A percentile compares a stretch with the other conserved stretches of the same genome.
Evolutionary conservation across 495 filamentous ascomycete species (phyloP).

Genomic region (Cladorrhinum samala): DNA sequence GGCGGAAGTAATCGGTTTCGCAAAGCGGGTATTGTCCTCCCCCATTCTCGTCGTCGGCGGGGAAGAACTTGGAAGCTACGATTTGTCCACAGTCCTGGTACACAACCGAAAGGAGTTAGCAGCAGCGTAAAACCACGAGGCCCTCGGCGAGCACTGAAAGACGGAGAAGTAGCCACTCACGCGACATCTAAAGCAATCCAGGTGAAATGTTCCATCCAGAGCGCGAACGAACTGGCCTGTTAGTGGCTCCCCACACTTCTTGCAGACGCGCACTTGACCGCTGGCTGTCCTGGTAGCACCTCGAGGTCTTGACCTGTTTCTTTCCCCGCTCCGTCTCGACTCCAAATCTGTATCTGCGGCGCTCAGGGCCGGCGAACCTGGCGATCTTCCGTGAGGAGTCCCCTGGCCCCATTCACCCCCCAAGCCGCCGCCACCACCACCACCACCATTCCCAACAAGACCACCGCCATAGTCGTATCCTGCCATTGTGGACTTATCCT

Average conservation of each 20-base stretch:
- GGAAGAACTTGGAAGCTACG: constrained; percentile 98
- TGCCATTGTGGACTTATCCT: constrained; percentile 21
- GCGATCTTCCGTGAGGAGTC: constrained; percentile 17
- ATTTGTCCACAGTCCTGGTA: constrained; percentile 88
- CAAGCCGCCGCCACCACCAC: constrained; percentile 8
- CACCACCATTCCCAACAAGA: constrained; percentile 9
- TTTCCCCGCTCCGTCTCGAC: constrained; percentile 40
- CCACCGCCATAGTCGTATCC: constrained; percentile 22
- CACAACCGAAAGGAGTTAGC: constrained; percentile 12
- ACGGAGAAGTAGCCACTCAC: constrained; percentile 49
- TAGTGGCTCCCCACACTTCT: constrained; percentile 78
- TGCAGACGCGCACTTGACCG: constrained; percentile 61
- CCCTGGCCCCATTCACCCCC: constrained; percentile 21
- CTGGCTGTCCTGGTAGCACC: constrained; percentile 43
- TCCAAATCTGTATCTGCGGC: constrained; percentile 30
- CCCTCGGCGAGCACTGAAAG: background rate
- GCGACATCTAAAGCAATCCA: constrained; percentile 96
- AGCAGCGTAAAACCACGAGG: background rate
- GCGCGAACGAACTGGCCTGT: constrained; percentile 96
- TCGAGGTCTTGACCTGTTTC: constrained; percentile 40
- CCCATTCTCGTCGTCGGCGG: constrained; percentile 81
- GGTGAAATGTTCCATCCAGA: constrained; percentile 83
- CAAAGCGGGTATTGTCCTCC: constrained; percentile 89
- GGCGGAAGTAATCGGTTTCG: constrained; percentile 95
- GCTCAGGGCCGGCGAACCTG: constrained; percentile 38